Evolutionary conservation across 23 red algal genomes (phyloP).

Genomic region (Agarophyton chilense): DNA sequence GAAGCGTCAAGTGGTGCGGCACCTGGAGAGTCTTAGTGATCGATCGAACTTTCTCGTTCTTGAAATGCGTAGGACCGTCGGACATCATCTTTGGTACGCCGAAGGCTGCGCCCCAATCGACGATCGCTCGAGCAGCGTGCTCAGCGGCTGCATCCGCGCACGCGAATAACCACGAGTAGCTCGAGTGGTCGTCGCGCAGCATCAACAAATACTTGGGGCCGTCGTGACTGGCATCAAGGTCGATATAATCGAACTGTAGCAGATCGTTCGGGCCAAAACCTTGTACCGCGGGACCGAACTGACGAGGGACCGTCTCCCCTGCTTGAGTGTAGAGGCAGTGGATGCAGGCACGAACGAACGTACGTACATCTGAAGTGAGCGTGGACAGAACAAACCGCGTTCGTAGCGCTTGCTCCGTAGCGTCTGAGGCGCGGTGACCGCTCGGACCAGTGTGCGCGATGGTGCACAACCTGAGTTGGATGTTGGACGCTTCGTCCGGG

Average conservation of each 20-base stretch:
- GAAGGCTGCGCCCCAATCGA: slow-evolving; percentile 3
- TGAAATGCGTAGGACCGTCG: too few relatives aligned
- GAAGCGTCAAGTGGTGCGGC: not conserved
- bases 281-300: not conserved
- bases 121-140: not conserved
- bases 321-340: not conserved
- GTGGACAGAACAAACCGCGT: not conserved
- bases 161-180: not conserved
- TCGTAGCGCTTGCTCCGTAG: not conserved
- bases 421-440: not conserved
- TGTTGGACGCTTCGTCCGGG: not conserved
- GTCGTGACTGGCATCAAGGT: not conserved
- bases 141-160: not conserved
- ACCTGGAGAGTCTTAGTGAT: not conserved
- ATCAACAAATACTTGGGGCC: not conserved
- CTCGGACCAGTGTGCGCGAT: not conserved
- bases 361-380: not conserved
- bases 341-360: not conserved
- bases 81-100: not conserved
- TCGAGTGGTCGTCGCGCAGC: slow-evolving; percentile 3
- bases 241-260: slow-evolving; percentile 5
- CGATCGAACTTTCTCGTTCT: not conserved
- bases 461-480: not conserved
- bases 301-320: not conserved
- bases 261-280: not conserved